phyloP scores from a whole-genome alignment of 1,139 yeast species.

The Debaryomycetaceae sp. region DNA sequence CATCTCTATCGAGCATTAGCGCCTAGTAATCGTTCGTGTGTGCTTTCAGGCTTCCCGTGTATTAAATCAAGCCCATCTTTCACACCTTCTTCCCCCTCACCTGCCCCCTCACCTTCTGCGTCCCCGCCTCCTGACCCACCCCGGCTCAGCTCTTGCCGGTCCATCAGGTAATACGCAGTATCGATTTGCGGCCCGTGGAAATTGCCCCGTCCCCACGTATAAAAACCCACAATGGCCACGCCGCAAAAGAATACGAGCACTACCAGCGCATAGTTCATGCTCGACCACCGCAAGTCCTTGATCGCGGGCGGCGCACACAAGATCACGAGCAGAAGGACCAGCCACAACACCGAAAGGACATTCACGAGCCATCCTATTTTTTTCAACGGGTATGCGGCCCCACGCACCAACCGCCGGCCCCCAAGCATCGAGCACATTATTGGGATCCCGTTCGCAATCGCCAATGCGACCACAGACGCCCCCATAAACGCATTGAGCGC shows the following conservation, averaged over 20 bases:
- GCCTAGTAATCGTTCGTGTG: too few species aligned
- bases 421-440: constrained; percentile 52
- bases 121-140: too few species aligned
- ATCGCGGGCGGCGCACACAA: constrained; percentile 68
- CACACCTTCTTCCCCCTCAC: too few species aligned
- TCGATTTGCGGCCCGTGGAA: constrained; percentile 61
- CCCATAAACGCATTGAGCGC: constrained; percentile 84
- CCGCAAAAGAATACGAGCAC: constrained; percentile 43
- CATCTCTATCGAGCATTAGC: too few species aligned
- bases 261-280: constrained; percentile 68
- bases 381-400: constrained; percentile 61
- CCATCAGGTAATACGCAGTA: constrained; percentile 34
- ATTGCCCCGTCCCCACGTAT: constrained; percentile 46
- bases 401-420: constrained; percentile 51
- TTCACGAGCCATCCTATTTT: constrained; percentile 60
- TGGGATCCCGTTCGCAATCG: constrained; percentile 72
- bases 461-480: constrained; percentile 69
- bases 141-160: constrained; percentile 16
- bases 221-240: constrained; percentile 40
- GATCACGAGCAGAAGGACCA: constrained; percentile 46
- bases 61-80: too few species aligned
- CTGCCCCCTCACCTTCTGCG: too few species aligned
- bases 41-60: too few species aligned
- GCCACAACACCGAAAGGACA: constrained; percentile 49
- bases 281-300: constrained; percentile 42